Evolutionary conservation across 148 eudicot genomes (phyloP).

Genomic region (Simmondsia chinensis): DNA sequence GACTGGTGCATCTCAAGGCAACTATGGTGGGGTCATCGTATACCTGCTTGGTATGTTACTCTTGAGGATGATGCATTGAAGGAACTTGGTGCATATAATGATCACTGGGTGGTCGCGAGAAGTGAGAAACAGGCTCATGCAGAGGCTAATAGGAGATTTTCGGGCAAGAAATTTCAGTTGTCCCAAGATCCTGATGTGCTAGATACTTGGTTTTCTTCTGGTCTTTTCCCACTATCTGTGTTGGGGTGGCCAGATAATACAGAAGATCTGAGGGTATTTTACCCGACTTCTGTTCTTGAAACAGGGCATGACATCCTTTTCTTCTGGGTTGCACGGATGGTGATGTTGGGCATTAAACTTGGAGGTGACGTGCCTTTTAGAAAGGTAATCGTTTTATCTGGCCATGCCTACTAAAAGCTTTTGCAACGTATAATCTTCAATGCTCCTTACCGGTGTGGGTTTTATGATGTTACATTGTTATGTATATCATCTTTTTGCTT

Average conservation of each 20-base stretch:
- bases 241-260: conserved; percentile 97
- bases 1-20: conserved; percentile 98
- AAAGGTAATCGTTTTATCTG: conserved; percentile 41
- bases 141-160: conserved; percentile 45
- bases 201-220: conserved; percentile 97
- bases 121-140: conserved; percentile 60
- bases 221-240: conserved; percentile 84
- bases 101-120: conserved; percentile 91
- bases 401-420: background rate
- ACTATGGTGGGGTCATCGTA: conserved; percentile 98
- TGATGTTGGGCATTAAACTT: conserved; percentile 76
- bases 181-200: conserved; percentile 91
- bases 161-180: conserved; percentile 55
- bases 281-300: conserved; percentile 95
- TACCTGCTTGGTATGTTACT: conserved; percentile 93
- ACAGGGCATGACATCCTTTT: conserved; percentile 97
- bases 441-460: too few relatives aligned
- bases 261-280: conserved; percentile 67
- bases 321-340: conserved; percentile 99
- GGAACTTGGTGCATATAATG: conserved; percentile 70
- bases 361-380: conserved; percentile 82
- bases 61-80: conserved; percentile 66
- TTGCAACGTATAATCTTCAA: background rate
- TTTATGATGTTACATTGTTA: too few relatives aligned
- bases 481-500: too few relatives aligned